Evolutionary conservation across 2,329 filamentous ascomycete species (phyloP).

Genomic region (Pseudogymnoascus sp.): DNA sequence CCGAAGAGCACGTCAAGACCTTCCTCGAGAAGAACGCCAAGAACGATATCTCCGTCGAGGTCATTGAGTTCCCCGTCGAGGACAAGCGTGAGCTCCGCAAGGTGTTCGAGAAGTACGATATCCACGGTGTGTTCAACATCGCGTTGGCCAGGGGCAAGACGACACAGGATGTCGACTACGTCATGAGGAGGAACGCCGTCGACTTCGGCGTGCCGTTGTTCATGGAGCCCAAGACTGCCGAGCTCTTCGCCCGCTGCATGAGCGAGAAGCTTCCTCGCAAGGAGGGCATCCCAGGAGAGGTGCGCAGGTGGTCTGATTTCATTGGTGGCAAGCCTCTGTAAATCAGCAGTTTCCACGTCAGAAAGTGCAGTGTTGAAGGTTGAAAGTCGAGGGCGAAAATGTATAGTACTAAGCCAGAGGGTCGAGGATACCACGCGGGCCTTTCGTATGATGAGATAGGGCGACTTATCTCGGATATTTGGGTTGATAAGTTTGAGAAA

Average conservation of each 20-base stretch:
- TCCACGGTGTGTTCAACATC: conserved; percentile 92
- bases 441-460: not conserved
- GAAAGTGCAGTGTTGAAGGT: not conserved
- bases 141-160: conserved; percentile 77
- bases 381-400: conserved; percentile 4
- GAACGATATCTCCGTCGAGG: conserved; percentile 63
- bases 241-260: conserved; percentile 95
- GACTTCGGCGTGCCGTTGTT: conserved; percentile 97
- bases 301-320: conserved; percentile 92
- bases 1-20: conserved; percentile 69
- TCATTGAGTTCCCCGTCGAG: conserved; percentile 93
- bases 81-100: conserved; percentile 92
- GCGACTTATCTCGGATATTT: not conserved
- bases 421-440: not conserved
- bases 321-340: conserved; percentile 78
- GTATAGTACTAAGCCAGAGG: conserved; percentile 7
- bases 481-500: not conserved
- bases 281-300: conserved; percentile 84
- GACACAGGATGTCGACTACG: conserved; percentile 85
- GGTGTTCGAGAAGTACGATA: conserved; percentile 95
- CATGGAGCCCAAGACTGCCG: conserved; percentile 97
- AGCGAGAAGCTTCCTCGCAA: conserved; percentile 84
- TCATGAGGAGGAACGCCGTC: conserved; percentile 96
- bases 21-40: conserved; percentile 68
- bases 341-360: conserved; percentile 15